Conservation (phyloP, 257 asterid species). For the Nicotiana benthamiana region DNA sequence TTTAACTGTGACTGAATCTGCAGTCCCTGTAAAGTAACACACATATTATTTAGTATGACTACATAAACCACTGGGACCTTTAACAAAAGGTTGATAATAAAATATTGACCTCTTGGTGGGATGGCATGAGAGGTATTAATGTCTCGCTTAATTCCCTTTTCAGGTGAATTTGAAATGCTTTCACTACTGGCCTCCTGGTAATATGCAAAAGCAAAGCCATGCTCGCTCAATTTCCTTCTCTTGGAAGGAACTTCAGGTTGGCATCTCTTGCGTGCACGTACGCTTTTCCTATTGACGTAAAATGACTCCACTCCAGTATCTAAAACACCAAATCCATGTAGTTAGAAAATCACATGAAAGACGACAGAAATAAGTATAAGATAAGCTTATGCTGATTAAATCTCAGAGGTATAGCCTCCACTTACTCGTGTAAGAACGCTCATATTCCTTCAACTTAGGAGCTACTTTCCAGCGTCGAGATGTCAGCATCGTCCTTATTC, state of each 20-base stretch:
- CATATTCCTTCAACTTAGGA: conserved; percentile 58
- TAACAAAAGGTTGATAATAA: neutral
- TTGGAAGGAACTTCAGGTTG: conserved; percentile 44
- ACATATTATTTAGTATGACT: conserved; percentile 11
- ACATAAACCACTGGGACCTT: conserved; percentile 2
- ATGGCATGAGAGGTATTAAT: conserved; percentile 4
- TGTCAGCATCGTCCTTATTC: conserved; percentile 67
- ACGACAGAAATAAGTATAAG: neutral
- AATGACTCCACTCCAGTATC: conserved; percentile 59
- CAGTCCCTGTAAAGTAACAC: conserved; percentile 37
- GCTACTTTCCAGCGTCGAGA: conserved; percentile 70
- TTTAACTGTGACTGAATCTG: conserved; percentile 26
- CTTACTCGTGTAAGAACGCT: conserved; percentile 53
- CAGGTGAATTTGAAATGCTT: conserved; percentile 57
- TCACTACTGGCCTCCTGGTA: conserved; percentile 60
- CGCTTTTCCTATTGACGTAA: conserved; percentile 50
- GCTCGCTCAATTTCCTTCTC: conserved; percentile 62
- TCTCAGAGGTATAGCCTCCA: conserved; percentile 7
- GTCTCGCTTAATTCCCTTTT: conserved; percentile 35
- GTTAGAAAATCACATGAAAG: neutral
- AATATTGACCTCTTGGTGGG: conserved; percentile 27
- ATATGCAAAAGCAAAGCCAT: conserved; percentile 38
- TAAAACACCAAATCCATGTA: conserved; percentile 15
- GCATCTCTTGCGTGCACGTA: conserved; percentile 44
- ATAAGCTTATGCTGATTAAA: neutral